These are phyloP conservation scores for Hypoxylon fuscum DNA, from an alignment of 495 filamentous ascomycete genomes.

Conservation along the genomic window DNA sequence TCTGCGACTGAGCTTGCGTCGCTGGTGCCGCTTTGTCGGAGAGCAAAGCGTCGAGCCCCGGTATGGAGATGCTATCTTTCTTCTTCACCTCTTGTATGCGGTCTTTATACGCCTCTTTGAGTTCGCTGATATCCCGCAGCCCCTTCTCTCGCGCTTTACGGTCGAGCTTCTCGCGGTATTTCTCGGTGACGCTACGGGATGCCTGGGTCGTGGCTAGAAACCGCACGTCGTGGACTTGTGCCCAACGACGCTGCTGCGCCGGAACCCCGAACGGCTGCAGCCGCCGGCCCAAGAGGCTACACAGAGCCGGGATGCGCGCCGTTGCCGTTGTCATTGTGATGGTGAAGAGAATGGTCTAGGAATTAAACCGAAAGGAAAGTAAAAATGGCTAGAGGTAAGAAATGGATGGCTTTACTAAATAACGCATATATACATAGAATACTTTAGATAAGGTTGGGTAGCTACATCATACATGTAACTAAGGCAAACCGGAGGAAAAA, in stretches of 20 bases:
- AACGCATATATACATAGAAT: not conserved
- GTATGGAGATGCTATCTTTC: slow-evolving; percentile 53
- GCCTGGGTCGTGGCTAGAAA: slow-evolving; percentile 73
- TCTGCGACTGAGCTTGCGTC: not conserved
- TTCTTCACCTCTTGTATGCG: slow-evolving; percentile 75
- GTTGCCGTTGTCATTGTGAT: slow-evolving; percentile 48
- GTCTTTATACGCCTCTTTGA: slow-evolving; percentile 83
- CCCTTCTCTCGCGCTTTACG: slow-evolving; percentile 85
- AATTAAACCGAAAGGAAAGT: too few relatives aligned
- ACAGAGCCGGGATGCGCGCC: slow-evolving; percentile 46
- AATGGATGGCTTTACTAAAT: not conserved
- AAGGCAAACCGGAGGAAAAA: too few relatives aligned
- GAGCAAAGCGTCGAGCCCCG: slow-evolving; percentile 60
- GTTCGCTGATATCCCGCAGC: slow-evolving; percentile 72
- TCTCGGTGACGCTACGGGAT: slow-evolving; percentile 74
- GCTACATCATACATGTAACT: too few relatives aligned
- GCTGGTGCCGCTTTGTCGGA: slow-evolving; percentile 26
- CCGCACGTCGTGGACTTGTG: slow-evolving; percentile 89
- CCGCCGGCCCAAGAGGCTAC: slow-evolving; percentile 43
- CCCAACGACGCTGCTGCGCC: slow-evolving; percentile 79
- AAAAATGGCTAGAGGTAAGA: too few relatives aligned
- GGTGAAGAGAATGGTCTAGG: too few relatives aligned
- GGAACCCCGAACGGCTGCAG: slow-evolving; percentile 37
- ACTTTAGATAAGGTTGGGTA: not conserved
- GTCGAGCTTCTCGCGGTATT: slow-evolving; percentile 86